Evolutionary conservation across 1,139 yeast genomes (phyloP).

Genomic region (Lodderomyces parapsilosis): DNA sequence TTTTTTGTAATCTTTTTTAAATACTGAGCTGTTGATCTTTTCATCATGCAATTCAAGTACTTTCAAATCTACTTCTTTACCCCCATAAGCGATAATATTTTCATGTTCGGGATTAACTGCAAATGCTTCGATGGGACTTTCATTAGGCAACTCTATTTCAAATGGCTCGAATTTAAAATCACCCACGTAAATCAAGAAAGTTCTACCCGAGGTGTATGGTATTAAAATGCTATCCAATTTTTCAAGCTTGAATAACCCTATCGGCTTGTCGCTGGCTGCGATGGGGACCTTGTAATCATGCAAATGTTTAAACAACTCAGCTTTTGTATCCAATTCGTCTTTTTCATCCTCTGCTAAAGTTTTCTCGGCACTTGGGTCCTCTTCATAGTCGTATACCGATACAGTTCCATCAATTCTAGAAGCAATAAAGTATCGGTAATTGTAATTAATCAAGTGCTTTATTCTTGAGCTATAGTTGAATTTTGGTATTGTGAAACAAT

Average conservation of each 20-base stretch:
- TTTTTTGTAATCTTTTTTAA: slow-evolving; percentile 16
- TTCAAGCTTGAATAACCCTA: slow-evolving; percentile 30
- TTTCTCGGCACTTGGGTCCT: slow-evolving; percentile 15
- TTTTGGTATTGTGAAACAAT: slow-evolving; percentile 37
- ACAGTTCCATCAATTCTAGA: slow-evolving; percentile 44
- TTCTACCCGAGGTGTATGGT: slow-evolving; percentile 50
- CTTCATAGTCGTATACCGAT: slow-evolving; percentile 33
- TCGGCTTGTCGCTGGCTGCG: slow-evolving; percentile 29
- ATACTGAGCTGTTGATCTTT: slow-evolving; percentile 18
- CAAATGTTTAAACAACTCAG: neutral
- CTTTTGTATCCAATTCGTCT: slow-evolving; percentile 8
- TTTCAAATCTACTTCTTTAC: slow-evolving; percentile 67
- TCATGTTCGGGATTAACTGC: slow-evolving; percentile 41
- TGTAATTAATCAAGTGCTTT: slow-evolving; percentile 22
- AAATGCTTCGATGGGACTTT: slow-evolving; percentile 49
- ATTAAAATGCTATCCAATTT: slow-evolving; percentile 32
- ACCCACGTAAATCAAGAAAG: slow-evolving; percentile 40
- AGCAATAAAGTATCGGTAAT: slow-evolving; percentile 37
- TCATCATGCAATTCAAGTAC: slow-evolving; percentile 42
- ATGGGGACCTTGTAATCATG: slow-evolving; percentile 12
- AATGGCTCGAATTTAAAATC: slow-evolving; percentile 30
- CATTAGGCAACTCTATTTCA: slow-evolving; percentile 27
- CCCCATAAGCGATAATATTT: slow-evolving; percentile 67
- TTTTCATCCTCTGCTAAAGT: slow-evolving; percentile 11
- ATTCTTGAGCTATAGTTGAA: slow-evolving; percentile 25